These are phyloP conservation scores for Candida saitoana DNA, from an alignment of 805 yeast genomes.

Conservation along the genomic window DNA sequence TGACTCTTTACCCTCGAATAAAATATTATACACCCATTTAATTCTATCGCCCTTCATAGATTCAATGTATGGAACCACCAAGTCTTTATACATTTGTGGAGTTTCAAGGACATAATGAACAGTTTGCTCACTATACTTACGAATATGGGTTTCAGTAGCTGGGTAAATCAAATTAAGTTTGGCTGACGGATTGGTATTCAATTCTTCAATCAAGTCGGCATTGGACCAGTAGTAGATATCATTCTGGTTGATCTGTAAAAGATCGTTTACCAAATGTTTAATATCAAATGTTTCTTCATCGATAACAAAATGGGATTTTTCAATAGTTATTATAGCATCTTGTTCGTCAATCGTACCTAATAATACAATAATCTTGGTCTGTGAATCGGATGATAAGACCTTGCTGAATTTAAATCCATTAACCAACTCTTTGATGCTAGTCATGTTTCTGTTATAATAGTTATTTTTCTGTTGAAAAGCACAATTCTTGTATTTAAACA, in stretches of 20 bases:
- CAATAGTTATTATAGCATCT: constrained; percentile 67
- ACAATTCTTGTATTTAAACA: too few species aligned
- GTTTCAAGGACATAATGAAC: constrained; percentile 70
- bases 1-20: constrained; percentile 76
- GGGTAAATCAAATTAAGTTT: constrained; percentile 82
- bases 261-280: constrained; percentile 13
- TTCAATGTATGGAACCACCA: constrained; percentile 72
- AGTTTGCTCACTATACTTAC: constrained; percentile 64
- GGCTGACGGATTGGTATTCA: constrained; percentile 51
- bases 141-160: constrained; percentile 81
- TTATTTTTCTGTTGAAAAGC: too few species aligned
- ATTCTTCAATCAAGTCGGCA: constrained; percentile 44
- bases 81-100: constrained; percentile 60
- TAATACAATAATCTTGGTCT: constrained; percentile 59
- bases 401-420: constrained; percentile 42
- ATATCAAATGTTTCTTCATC: constrained; percentile 14
- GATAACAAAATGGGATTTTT: constrained; percentile 61
- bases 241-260: constrained; percentile 53
- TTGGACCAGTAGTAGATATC: constrained; percentile 86
- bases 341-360: constrained; percentile 61
- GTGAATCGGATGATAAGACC: constrained; percentile 58
- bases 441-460: too few species aligned
- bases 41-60: constrained; percentile 73
- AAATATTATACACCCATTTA: constrained; percentile 86
- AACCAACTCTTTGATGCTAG: constrained; percentile 21